Evolutionary conservation across 345 rosid species (phyloP).

Genomic region (Salix viminalis): DNA sequence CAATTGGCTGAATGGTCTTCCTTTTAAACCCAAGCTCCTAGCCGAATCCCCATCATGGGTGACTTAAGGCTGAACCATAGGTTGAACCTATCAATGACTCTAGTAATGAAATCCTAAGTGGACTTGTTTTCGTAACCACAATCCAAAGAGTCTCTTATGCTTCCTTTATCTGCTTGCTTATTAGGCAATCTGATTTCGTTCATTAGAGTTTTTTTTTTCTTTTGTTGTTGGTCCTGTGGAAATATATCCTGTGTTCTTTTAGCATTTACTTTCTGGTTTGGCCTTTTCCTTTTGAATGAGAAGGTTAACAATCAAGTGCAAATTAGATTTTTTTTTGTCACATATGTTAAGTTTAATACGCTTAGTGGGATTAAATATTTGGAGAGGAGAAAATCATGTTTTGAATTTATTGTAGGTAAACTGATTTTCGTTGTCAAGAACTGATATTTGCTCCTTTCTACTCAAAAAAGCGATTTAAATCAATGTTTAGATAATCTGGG

Average conservation of each 20-base stretch:
- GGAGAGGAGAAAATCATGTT: too few relatives aligned
- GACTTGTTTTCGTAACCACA: too few relatives aligned
- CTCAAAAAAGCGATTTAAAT: background rate
- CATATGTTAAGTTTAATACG: too few relatives aligned
- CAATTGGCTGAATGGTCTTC: background rate
- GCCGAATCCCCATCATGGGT: background rate
- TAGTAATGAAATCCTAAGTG: too few relatives aligned
- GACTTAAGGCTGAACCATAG: background rate
- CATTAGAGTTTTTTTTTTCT: background rate
- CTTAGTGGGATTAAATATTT: too few relatives aligned
- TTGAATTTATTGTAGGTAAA: too few relatives aligned
- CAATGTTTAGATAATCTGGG: background rate
- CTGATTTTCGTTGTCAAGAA: background rate
- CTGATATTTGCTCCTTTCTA: background rate
- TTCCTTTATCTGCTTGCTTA: too few relatives aligned
- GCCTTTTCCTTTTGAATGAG: background rate
- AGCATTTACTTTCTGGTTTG: background rate
- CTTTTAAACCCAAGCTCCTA: background rate
- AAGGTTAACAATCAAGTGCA: background rate
- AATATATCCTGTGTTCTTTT: background rate
- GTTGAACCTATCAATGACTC: background rate
- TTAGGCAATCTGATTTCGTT: too few relatives aligned
- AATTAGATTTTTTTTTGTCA: too few relatives aligned
- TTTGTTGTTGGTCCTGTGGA: background rate
- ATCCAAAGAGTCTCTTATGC: too few relatives aligned